Evolutionary conservation across 176 grass and related monocot species (phyloP), one percentile per base, ranked within the genome.

Genomic region (Oryza australiensis): DNA sequence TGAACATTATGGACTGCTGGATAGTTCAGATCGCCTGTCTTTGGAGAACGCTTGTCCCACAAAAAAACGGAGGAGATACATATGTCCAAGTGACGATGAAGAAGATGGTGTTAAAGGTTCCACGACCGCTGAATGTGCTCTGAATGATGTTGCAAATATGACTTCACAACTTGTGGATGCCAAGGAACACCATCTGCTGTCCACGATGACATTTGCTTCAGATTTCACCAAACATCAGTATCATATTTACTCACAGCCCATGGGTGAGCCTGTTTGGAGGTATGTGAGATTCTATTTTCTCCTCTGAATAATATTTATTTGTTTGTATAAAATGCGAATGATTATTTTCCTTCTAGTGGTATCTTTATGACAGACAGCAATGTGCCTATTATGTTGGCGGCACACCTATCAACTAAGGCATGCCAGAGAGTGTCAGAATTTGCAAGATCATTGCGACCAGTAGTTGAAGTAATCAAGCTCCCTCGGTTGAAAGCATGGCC

Each of bases 361-460:
- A 74, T 32, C 70, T 87, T 97, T 80, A 88, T 83, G 66, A 76
- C 90, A 64, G 62, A 89, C 11, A 69, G 40, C 42, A 34, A 70
- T 64, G 9, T 43, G 33, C 78, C 66, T 83, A 66, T 89, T 64
- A 49, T 82, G 18, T 74, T 97, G 30, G 75, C 37, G 74, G 90
- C 86, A 34, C 88, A 86, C 75, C 59, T 87, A 34, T 97, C 94
- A 35, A 85, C 32, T 20, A 97, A 87, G 89, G 88, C 88, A 70
- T 90, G 94, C 46, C 40, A 69, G 49, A 89, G 69, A 75, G 90
- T 88, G n/a, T 85, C 40, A 69, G 78, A 89, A 24, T 68, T 82
- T 10, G 75, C 88, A 64, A 73, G 3, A 73, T 82, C 20, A 4
- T 81, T 97, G 67, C 88, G 63, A 37, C 65, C 73, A 26, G 34